These are phyloP conservation scores for Zygotorulaspora florentina DNA, from an alignment of 805 yeast species.

Conservation along the genomic window DNA sequence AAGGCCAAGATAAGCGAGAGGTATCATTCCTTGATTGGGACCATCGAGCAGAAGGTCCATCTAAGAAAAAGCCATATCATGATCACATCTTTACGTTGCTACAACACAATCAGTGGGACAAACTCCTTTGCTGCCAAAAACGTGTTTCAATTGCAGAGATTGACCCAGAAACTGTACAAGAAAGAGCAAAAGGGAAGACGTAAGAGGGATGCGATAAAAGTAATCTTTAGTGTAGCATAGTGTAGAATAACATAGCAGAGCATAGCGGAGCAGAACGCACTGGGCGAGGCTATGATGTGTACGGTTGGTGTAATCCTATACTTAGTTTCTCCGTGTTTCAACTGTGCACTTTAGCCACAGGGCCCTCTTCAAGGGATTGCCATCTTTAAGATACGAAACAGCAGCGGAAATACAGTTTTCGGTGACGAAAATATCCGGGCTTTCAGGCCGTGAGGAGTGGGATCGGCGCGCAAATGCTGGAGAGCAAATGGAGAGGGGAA, in stretches of 20 bases:
- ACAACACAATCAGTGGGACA: constrained; percentile 9
- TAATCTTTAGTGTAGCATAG: constrained; percentile 9
- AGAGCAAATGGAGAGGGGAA: too few species aligned
- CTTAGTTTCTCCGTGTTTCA: too few species aligned
- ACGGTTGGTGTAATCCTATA: too few species aligned
- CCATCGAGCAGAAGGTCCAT: constrained; percentile 6
- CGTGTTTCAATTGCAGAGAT: constrained; percentile 7
- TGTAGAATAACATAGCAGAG: background rate
- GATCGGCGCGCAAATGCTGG: too few species aligned
- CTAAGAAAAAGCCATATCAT: constrained; percentile 7
- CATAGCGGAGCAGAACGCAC: too few species aligned
- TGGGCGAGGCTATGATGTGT: too few species aligned
- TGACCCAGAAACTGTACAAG: constrained; percentile 14
- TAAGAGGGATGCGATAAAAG: constrained; percentile 16
- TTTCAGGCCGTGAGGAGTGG: too few species aligned
- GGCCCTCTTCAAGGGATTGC: too few species aligned
- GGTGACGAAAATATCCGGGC: too few species aligned
- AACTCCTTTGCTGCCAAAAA: constrained; percentile 8
- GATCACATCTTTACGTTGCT: constrained; percentile 14
- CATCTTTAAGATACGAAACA: too few species aligned
- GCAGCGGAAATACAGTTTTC: too few species aligned
- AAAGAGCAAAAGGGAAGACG: constrained; percentile 16
- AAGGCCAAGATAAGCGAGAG: constrained; percentile 4
- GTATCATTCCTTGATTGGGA: constrained; percentile 4
- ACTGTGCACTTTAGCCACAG: too few species aligned